Conservation (phyloP, 305 asterid species). For the Fraxinus sp. region DNA sequence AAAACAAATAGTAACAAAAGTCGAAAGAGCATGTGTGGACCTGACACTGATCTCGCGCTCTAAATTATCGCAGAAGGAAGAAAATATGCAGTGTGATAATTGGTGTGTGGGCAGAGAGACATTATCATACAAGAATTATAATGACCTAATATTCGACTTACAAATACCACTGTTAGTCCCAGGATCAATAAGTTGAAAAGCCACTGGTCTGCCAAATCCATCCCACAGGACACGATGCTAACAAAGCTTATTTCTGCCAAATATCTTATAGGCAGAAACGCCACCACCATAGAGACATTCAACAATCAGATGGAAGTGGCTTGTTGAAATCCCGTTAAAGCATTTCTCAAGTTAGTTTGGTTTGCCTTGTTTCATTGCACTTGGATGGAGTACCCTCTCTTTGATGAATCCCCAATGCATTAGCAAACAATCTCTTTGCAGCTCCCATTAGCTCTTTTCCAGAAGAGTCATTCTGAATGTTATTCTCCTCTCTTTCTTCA, state of each 20-base stretch:
- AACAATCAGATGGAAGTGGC: background rate
- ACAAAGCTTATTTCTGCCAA: background rate
- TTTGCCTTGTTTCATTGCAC: constrained; percentile 40
- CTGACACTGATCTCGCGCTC: background rate
- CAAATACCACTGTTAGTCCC: constrained; percentile 1
- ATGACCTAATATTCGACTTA: background rate
- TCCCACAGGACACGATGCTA: constrained; percentile 6
- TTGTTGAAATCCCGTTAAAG: background rate
- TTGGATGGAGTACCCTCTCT: constrained; percentile 44
- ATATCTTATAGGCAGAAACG: background rate
- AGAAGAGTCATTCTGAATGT: constrained; percentile 33
- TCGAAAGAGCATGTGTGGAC: background rate
- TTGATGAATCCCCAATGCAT: constrained; percentile 67
- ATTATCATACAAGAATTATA: background rate
- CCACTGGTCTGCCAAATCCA: background rate
- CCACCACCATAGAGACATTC: background rate
- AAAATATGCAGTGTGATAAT: background rate
- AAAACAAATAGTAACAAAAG: background rate
- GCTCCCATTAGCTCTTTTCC: constrained; percentile 78
- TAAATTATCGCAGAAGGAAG: background rate
- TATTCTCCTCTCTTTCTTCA: constrained; percentile 28
- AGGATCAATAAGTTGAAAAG: constrained; percentile 13
- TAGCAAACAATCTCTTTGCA: constrained; percentile 86
- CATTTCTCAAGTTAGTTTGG: background rate
- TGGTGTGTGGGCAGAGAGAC: background rate